Evolutionary conservation across 1,139 yeast species (phyloP), one percentile per base, ranked within the genome.

Genomic region (Pneumocystis oryctolagi): DNA sequence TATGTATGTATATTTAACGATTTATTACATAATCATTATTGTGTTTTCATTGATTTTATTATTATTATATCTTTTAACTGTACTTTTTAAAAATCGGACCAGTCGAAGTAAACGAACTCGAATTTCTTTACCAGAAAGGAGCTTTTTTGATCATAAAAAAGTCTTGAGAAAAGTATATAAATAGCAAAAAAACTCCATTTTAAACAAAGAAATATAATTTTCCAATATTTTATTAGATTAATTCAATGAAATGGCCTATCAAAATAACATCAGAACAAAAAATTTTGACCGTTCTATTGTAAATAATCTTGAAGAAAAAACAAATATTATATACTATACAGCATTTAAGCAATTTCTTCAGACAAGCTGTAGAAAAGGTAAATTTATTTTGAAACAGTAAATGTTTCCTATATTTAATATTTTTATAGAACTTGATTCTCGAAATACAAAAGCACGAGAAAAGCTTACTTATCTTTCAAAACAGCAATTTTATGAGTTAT

Each of bases 401-500:
- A 25, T n/a, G 12, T 47, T 14, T 25, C 4, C 5, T 20, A 20
- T 20, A 5, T 5, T 47, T n/a, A 57, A 20, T 20, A 28, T 9
- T 12, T 6, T n/a, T 57, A 9, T 57, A 39, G 61, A 28, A 58
- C 5, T 18, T 20, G 58, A 40, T 31, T 30, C 53, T 34, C 59
- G 61, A 56, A 40, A 40, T 62, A 63, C 82, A 60, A 82, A 87
- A 70, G 96, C 96, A 5, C 80, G 96, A 68, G 92, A 87, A 69
- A 90, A 92, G 75, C 81, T 90, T 62, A 79, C 87, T 67, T 86
- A 86, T 70, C 79, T 92, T 65, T 83, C 94, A 0, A 77, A 80
- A n/a, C 83, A 84, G n/a, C 97, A 92, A 73, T 89, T 90, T 71
- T 79, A 81, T 66, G 98, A 90, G 72, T 81, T 90, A 65, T 84